These are phyloP conservation scores for Ceratobasidium sp. DNA, from an alignment of 1,284 basidiomycete species.

Conservation along the genomic window DNA sequence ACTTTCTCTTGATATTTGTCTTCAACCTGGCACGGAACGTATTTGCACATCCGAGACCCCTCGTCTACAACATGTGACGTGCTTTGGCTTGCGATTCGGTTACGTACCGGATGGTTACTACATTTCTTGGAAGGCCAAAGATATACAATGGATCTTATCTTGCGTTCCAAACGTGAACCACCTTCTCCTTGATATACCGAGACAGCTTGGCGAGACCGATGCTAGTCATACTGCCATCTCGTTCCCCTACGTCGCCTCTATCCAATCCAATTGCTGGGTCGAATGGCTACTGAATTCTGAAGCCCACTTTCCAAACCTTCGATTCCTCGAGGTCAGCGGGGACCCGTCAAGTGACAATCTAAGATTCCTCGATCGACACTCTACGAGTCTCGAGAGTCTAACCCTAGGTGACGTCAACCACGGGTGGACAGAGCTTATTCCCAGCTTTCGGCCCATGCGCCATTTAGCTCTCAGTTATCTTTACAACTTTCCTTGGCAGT, in stretches of 20 bases:
- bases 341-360: slow-evolving; percentile 16
- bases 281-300: not conserved
- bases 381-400: not conserved
- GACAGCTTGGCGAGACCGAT: not conserved
- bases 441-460: not conserved
- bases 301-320: slow-evolving; percentile 4
- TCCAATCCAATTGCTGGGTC: slow-evolving; percentile 15
- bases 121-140: slow-evolving; percentile 2
- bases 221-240: not conserved
- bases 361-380: not conserved
- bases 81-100: not conserved
- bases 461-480: slow-evolving; percentile 3
- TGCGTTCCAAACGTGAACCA: not conserved
- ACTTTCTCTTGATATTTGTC: slow-evolving; percentile 2
- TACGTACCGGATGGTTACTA: not conserved
- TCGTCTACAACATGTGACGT: not conserved
- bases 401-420: not conserved
- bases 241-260: not conserved
- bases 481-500: slow-evolving; percentile 20
- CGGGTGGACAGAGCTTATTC: slow-evolving; percentile 16
- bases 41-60: not conserved
- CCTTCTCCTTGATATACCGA: slow-evolving; percentile 9
- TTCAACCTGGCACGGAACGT: not conserved
- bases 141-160: slow-evolving; percentile 11
- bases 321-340: slow-evolving; percentile 11